Evolutionary conservation across 2,329 filamentous ascomycete genomes (phyloP), one percentile per base, ranked within the genome.

Genomic region (Aspergillus fischeri): DNA sequence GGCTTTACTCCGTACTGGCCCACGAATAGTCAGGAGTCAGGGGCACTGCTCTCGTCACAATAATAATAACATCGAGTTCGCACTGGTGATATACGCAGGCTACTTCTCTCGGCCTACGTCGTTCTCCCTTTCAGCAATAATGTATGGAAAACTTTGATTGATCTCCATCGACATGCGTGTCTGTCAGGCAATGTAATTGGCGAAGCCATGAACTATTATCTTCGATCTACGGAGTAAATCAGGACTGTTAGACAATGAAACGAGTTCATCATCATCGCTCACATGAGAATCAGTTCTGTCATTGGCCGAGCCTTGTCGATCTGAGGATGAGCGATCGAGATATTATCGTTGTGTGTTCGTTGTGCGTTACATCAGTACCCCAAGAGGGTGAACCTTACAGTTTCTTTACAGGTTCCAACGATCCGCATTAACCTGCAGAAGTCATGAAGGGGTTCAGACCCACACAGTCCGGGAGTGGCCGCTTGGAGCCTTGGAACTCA

Each of bases 391-490:
- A 45, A 21, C 44, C 44, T 47, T 47, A 24, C 44, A 47, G 21
- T 47, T 47, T 25, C 21, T 47, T 21, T 25, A 47, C 44, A 14
- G 44, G 44, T 47, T 47, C 44, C 44, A 24, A 14, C 24, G 44
- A 47, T 25, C 44, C 44, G 44, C 44, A 7, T 44, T 45, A 45
- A 38, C 49, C 28, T 51, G 49, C 28, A 51, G 20, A 35, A 24
- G 44, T 11, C 44, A 47, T 3, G 44, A 47, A 54, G 45, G 51
- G 45, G 44, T 49, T 32, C 21, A 55, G 58, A 49, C 55, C 58
- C 59, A 60, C 56, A 10, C 21, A 25, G 21, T 20, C 56, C 59
- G 59, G 56, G 54, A 59, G 53, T 53, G 56, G 45, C 59, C 59
- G 59, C 42, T 38, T 38, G 32, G 32, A 38, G 32, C 32, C 32